A percentile compares a stretch with the other conserved stretches of the same genome.
Conservation (phyloP, 495 filamentous ascomycete species). For the Penicillium ochrochloron region DNA sequence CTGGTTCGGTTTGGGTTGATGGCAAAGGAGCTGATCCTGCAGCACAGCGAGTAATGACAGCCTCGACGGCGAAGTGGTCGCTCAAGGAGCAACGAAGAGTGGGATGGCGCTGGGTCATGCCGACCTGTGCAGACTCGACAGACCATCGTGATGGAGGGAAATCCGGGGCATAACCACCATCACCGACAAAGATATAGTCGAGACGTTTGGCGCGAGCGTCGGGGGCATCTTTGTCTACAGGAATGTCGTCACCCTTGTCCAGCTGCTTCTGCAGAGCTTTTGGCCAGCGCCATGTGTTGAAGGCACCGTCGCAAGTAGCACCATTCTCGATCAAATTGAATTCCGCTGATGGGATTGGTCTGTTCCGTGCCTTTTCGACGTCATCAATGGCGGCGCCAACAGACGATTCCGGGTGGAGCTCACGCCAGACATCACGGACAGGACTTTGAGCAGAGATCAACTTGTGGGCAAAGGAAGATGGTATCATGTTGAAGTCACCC, state of each 20-base stretch:
- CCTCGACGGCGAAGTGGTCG: constrained; percentile 85
- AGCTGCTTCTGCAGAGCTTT: constrained; percentile 63
- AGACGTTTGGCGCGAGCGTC: constrained; percentile 81
- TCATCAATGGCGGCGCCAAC: constrained; percentile 69
- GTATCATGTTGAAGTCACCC: constrained; percentile 96
- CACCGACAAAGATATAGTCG: constrained; percentile 90
- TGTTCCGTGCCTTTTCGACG: constrained; percentile 56
- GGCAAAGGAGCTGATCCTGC: not conserved
- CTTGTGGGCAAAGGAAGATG: constrained; percentile 82
- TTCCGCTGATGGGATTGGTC: constrained; percentile 66
- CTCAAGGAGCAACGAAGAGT: constrained; percentile 80
- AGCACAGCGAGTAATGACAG: constrained; percentile 42
- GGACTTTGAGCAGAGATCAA: constrained; percentile 79
- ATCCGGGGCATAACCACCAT: constrained; percentile 39
- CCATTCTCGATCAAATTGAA: constrained; percentile 82
- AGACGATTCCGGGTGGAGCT: constrained; percentile 78
- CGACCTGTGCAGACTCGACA: constrained; percentile 69
- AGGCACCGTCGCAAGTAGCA: constrained; percentile 80
- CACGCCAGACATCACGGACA: constrained; percentile 81
- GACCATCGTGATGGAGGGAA: constrained; percentile 58
- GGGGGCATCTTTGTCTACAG: constrained; percentile 58
- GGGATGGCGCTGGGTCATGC: constrained; percentile 85
- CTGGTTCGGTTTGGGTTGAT: constrained; percentile 2
- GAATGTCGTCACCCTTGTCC: constrained; percentile 58
- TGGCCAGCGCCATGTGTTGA: constrained; percentile 94